Base-by-base conservation (phyloP, 169 alveolate genomes). In the Plasmodium chabaudi region DNA sequence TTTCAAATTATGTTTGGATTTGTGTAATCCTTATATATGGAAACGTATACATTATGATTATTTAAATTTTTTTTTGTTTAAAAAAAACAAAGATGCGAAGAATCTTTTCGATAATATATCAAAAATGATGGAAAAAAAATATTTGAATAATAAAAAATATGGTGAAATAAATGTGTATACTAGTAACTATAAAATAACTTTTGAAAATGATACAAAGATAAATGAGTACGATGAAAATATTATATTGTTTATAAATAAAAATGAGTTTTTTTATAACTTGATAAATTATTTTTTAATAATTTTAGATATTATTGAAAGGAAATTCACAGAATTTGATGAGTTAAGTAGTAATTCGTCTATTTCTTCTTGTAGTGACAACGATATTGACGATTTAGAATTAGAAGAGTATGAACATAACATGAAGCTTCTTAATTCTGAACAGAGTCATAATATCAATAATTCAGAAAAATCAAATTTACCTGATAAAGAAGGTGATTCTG, bases 21-120 rank as follows among this genome's bases (percentile, higher is more conserved):
- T 82, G 61, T 82, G 90, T 27, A 82, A 82, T 60, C 90, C 90
- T n/a, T 51, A 39, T 46, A 82, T 82, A 39, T 82, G 90, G 90
- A 82, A 47, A 6, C 46, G 47, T 44, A 46, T 82, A 27, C 25
- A 82, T 82, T 67, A 82, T 15, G 59, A 49, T 55, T 82, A 82
- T 44, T 82, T 82, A 82, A 65, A 56, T 61, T 60, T 6, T 17
- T 82, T 82, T 82, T 82, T 82, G 9, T 82, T 82, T 47, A 42
- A 82, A 70, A 82, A 55, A 34, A 82, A 70, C 39, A 57, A 82
- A 55, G 90, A 82, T 39, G 79, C 90, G 6, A 82, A 82, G 44
- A 47, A 55, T 39, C 67, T 82, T 25, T 82, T 34, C 53, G 34
- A 65, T 53, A 82, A 82, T 65, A 15, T 82, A n/a, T 47, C 53